Evolutionary conservation across 1,284 basidiomycete species (phyloP), one percentile per base, ranked within the genome.

Genomic region (Amylostereum areolatum): DNA sequence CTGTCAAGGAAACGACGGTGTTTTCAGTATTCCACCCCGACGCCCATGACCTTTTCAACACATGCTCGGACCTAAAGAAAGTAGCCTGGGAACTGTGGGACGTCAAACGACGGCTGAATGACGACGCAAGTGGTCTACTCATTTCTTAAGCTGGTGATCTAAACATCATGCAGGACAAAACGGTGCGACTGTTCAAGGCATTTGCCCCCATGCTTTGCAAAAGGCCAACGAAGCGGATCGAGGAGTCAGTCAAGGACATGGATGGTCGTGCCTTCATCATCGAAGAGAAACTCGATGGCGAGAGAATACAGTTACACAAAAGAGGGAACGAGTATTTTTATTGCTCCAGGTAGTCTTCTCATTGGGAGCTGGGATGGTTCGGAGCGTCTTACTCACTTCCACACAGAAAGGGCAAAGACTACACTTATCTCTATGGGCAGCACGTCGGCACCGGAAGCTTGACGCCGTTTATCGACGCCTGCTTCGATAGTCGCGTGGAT

Each of bases 211-310:
- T 97, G 85, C 76, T 97, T 30, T 96, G 92, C 68, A 91, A 89
- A 58, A 81, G 93, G 9, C 89, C 89, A 0, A 86, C 82, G 1
- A 79, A 77, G 51, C 86, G 79, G 51, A 80, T 95, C 30, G 86
- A 88, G 55, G 85, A 88, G 12, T 83, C 92, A 0, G 83, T 95
- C 44, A 89, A 87, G 57, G 78, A 87, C 46, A 93, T 97, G 80
- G 78, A 79, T 25, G 81, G 80, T 37, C 57, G 70, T 10, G 68
- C 77, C 45, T 97, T 97, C 63, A 72, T 92, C 54, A 89, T 98
- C 43, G 94, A 97, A 63, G 95, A 98, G 69, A 98, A 97, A 64
- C 76, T 97, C 1, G 94, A 98, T 60, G 94, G 94, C 1, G 94
- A 98, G 64, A 74, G 95, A 29, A 93, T 97, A 66, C 95, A 97